Percentiles rank a stretch among this genome's conserved stretches.
Conservation (phyloP, 202 grass and related monocot species). For the Bolboschoenoplectus hybrid region DNA sequence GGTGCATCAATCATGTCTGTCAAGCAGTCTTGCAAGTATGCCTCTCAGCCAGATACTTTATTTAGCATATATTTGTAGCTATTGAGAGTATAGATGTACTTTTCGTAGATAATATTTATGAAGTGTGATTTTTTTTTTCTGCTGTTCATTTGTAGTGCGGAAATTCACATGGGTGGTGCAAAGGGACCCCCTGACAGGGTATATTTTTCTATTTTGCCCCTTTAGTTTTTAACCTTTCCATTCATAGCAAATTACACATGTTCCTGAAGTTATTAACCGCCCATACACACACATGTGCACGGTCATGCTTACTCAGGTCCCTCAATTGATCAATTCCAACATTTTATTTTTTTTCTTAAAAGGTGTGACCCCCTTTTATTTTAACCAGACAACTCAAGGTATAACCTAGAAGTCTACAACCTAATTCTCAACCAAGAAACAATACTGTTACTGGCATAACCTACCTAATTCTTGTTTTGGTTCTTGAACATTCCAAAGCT, state of each 20-base stretch:
- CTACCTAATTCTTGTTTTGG: not conserved
- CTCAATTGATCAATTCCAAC: not conserved
- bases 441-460: not conserved
- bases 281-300: not conserved
- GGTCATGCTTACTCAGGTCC: no score
- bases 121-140: slow-evolving; percentile 37
- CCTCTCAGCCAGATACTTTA: slow-evolving; percentile 35
- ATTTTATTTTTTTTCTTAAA: not conserved
- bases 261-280: not conserved
- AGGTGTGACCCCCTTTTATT: not conserved
- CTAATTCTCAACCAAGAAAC: not conserved
- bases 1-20: slow-evolving; percentile 75
- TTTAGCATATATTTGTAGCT: slow-evolving; percentile 40
- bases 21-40: slow-evolving; percentile 96
- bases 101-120: not conserved
- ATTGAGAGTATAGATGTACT: slow-evolving; percentile 33
- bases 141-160: slow-evolving; percentile 55
- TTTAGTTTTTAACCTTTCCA: slow-evolving; percentile 20
- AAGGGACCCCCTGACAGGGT: slow-evolving; percentile 93
- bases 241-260: not conserved
- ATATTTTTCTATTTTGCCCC: slow-evolving; percentile 31
- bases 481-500: slow-evolving; percentile 3
- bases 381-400: not conserved
- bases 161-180: slow-evolving; percentile 86
- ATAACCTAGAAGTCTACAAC: not conserved